These are phyloP conservation scores for Nevesoporus exiguus DNA, from an alignment of 768 basidiomycete species.

Conservation along the genomic window DNA sequence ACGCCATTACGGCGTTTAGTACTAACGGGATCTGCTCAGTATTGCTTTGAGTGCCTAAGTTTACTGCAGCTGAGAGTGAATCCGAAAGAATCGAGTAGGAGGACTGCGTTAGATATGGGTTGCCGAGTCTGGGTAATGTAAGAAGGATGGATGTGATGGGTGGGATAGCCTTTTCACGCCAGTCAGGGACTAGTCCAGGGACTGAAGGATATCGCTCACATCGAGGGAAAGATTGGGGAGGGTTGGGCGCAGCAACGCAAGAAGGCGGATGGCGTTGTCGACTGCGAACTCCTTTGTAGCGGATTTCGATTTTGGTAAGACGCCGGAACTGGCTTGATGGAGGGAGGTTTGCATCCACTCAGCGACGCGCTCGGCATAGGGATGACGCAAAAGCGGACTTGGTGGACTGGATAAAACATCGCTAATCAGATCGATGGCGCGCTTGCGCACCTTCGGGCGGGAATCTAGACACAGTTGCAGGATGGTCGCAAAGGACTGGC, in stretches of 20 bases:
- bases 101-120: slow-evolving; percentile 85
- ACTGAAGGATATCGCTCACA: slow-evolving; percentile 44
- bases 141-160: slow-evolving; percentile 69
- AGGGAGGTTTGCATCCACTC: slow-evolving; percentile 75
- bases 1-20: slow-evolving; percentile 63
- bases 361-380: slow-evolving; percentile 78
- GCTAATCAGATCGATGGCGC: slow-evolving; percentile 81
- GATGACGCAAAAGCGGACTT: slow-evolving; percentile 73
- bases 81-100: slow-evolving; percentile 84
- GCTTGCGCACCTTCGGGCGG: slow-evolving; percentile 90
- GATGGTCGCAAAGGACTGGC: slow-evolving; percentile 82
- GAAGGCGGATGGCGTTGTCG: slow-evolving; percentile 76
- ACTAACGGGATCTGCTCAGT: slow-evolving; percentile 56
- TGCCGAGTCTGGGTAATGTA: slow-evolving; percentile 79
- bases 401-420: slow-evolving; percentile 77
- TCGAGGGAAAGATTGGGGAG: slow-evolving; percentile 59
- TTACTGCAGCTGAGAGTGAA: slow-evolving; percentile 56
- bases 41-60: slow-evolving; percentile 48
- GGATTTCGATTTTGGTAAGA: slow-evolving; percentile 57
- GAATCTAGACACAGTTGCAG: slow-evolving; percentile 82
- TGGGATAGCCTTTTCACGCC: slow-evolving; percentile 59
- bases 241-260: slow-evolving; percentile 67
- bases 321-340: slow-evolving; percentile 58
- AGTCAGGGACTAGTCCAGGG: slow-evolving; percentile 12
- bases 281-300: slow-evolving; percentile 51